Conservation (phyloP, 306 rosid genomes). For the Sechiopsis laciniata region DNA sequence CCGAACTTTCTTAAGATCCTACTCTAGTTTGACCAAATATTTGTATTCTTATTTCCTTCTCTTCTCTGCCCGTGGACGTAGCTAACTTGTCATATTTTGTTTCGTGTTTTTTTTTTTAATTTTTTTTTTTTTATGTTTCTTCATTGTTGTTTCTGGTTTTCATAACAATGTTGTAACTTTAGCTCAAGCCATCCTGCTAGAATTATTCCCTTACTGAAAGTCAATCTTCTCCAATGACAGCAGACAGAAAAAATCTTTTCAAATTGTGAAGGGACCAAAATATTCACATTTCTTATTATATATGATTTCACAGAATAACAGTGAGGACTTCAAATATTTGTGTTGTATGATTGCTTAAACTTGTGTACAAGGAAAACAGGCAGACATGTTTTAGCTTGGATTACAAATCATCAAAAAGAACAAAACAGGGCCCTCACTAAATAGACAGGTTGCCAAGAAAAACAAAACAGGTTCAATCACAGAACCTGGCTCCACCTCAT, state of each 20-base stretch:
- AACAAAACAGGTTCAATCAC: constrained; percentile 13
- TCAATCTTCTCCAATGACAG: neutral
- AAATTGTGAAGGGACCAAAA: neutral
- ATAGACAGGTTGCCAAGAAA: constrained; percentile 17
- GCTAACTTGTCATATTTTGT: no score
- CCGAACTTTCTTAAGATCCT: no score
- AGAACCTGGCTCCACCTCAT: neutral
- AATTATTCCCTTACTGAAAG: neutral
- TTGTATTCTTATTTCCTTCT: no score
- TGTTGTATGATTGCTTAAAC: neutral
- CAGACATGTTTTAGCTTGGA: constrained; percentile 8
- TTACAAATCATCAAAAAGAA: constrained; percentile 14
- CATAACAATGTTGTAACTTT: neutral
- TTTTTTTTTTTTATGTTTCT: no score
- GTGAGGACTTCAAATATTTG: neutral
- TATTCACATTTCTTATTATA: neutral
- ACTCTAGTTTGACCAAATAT: no score
- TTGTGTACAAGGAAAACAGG: constrained; percentile 11
- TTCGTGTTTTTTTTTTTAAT: no score
- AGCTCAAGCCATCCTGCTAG: neutral
- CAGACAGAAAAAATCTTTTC: neutral
- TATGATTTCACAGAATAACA: neutral
- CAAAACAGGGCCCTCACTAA: constrained; percentile 10
- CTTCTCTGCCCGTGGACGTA: no score
- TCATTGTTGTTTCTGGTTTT: no score